Evolutionary conservation across 140 eudicot genomes (phyloP).

Genomic region (Oenanthe javanica): DNA sequence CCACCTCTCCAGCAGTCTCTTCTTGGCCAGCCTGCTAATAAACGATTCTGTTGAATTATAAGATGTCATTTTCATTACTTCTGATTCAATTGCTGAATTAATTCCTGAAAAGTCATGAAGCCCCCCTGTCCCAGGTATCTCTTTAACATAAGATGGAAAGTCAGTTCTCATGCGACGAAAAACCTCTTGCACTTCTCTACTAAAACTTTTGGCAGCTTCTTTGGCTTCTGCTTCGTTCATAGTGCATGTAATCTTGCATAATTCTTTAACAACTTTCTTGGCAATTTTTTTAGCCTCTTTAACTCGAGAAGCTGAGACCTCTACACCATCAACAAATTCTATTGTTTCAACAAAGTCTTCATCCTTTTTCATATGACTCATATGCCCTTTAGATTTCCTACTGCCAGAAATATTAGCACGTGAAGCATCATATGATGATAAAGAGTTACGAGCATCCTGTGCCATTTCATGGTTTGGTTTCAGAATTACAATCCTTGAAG

Average conservation of each 20-base stretch:
- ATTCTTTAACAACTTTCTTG: conserved; percentile 27
- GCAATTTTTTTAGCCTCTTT: conserved; percentile 59
- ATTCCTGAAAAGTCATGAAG: conserved; percentile 35
- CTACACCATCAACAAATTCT: conserved; percentile 20
- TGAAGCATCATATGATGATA: conserved; percentile 26
- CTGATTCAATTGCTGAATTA: conserved; percentile 55
- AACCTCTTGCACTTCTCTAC: conserved; percentile 31
- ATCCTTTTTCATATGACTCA: conserved; percentile 9
- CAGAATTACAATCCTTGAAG: conserved; percentile 71
- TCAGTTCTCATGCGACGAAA: conserved; percentile 27
- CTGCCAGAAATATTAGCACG: conserved; percentile 9
- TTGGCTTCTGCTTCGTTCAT: conserved; percentile 3
- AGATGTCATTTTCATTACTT: conserved; percentile 27
- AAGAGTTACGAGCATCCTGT: conserved; percentile 14
- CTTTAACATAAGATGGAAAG: conserved; percentile 29
- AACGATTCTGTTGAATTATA: conserved; percentile 43
- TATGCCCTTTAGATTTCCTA: conserved; percentile 15
- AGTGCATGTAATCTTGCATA: conserved; percentile 27
- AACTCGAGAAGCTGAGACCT: conserved; percentile 32
- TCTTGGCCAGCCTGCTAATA: conserved; percentile 65
- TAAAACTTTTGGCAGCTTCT: conserved; percentile 24
- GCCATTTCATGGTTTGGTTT: conserved; percentile 58
- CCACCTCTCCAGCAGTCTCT: conserved; percentile 81
- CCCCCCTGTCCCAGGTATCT: conserved; percentile 57
- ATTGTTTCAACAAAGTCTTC: conserved; percentile 21